phyloP scores from a whole-genome alignment of 202 grass and related monocot species.

The Zoysia matrella region DNA sequence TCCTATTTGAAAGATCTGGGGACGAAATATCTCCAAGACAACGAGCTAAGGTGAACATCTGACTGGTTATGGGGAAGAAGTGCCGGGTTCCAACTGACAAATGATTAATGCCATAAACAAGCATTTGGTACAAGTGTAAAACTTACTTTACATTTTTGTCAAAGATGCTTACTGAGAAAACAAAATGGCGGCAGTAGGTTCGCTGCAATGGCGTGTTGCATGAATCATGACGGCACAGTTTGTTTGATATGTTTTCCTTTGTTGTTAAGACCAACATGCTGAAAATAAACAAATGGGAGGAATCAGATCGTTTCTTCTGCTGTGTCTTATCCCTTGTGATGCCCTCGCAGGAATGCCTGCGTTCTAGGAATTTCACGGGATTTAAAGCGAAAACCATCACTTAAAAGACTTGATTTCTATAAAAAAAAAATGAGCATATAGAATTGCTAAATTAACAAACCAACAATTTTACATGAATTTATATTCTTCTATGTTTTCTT shows the following conservation, averaged over 20 bases:
- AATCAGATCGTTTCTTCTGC: too few species aligned
- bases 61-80: slow-evolving; percentile 10
- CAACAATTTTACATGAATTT: too few species aligned
- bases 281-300: neutral
- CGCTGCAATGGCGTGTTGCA: neutral
- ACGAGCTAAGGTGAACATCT: neutral
- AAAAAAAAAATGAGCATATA: too few species aligned
- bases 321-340: too few species aligned
- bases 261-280: neutral
- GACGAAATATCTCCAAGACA: neutral
- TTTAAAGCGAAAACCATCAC: too few species aligned
- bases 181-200: neutral
- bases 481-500: too few species aligned
- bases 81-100: neutral
- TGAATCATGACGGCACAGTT: slow-evolving; percentile 32
- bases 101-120: neutral
- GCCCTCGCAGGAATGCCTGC: too few species aligned
- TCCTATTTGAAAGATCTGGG: neutral
- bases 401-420: too few species aligned
- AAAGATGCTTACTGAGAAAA: neutral
- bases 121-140: neutral
- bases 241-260: neutral
- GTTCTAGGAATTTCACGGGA: too few species aligned
- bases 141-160: neutral
- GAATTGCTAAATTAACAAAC: too few species aligned